Base-by-base conservation (phyloP, 805 yeast genomes). In the Metschnikowia amazonensis region DNA sequence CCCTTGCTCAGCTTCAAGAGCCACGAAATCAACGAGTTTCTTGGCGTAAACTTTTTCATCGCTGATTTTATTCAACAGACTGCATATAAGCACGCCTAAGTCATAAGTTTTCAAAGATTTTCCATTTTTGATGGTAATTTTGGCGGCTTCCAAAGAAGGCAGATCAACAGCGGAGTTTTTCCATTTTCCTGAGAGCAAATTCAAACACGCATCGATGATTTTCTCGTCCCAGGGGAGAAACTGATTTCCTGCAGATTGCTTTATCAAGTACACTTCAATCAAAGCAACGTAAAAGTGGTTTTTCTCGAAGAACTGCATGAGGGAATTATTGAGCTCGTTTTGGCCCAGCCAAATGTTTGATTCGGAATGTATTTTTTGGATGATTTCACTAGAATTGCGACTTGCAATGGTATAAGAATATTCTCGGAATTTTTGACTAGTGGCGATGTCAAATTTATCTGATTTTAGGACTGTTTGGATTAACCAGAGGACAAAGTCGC, bases 1-100 rank as follows among this genome's bases (percentile, higher is more conserved):
- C 1, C 70, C 70, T 30, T 48, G 46, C 1, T 58, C 55, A 6
- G 67, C 60, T 32, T 62, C 57, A 3, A 61, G 28, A 43, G 66
- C 58, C 13, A 71, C 53, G 2, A 69, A 52, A 42, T 63, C 69
- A 11, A 70, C 46, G 6, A 70, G 57, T 27, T 58, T 51, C 42
- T 61, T 64, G 27, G 69, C 57, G 47, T 68, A 70, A 5, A 51
- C 40, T 3, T 55, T 53, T 24, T 59, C 57, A 42, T 60, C 60
- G 13, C 55, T 44, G 5, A 63, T 43, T 5, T 48, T 43, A 11
- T 45, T 48, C 14, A 63, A 42, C 11, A 54, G 58, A 13, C 29
- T 29, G 17, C 55, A 50, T 1, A 50, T 45, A 4, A 52, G 17
- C 11, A 18, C 24, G 2, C 42, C 45, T 11, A 54, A 42, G 25